phyloP scores from a whole-genome alignment of 2,329 filamentous ascomycete species.

The Aulographum hederae region DNA sequence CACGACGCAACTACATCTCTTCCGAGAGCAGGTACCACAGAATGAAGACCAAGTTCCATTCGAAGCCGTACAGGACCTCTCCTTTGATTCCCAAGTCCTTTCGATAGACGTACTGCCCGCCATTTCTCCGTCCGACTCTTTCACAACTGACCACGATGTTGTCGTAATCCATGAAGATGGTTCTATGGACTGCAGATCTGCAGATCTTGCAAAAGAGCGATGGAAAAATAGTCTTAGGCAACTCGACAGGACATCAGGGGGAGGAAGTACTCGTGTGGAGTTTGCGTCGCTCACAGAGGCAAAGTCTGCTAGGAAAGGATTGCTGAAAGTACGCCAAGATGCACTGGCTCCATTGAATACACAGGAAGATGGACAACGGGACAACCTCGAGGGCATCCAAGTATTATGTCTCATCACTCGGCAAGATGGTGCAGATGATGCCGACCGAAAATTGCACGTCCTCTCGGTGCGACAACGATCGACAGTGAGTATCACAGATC shows the following conservation, averaged over 20 bases:
- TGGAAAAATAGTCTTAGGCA: conserved; percentile 14
- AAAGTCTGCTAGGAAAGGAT: conserved; percentile 22
- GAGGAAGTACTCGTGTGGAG: conserved; percentile 11
- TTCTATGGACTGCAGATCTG: conserved; percentile 40
- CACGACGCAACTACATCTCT: conserved; percentile 4
- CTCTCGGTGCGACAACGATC: conserved; percentile 5
- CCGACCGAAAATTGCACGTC: conserved; percentile 8
- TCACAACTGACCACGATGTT: conserved; percentile 22
- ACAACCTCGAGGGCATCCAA: no score
- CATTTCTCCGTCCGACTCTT: conserved; percentile 6
- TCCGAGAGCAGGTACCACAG: conserved; percentile 11
- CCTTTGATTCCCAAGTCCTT: conserved; percentile 11
- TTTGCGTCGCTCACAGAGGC: conserved; percentile 16
- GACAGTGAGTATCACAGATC: conserved; percentile 4
- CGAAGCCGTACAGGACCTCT: conserved; percentile 13
- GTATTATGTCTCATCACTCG: conserved; percentile 7
- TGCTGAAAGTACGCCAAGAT: conserved; percentile 26
- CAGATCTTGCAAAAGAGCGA: conserved; percentile 23
- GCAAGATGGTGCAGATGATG: conserved; percentile 3
- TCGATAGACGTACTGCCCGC: conserved; percentile 8
- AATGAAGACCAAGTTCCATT: conserved; percentile 7
- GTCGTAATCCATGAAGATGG: conserved; percentile 43
- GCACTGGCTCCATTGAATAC: conserved; percentile 19
- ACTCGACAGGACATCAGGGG: conserved; percentile 3
- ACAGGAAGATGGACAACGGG: conserved; percentile 10